Base-by-base conservation (phyloP, 2,329 filamentous ascomycete species). In the Paramyrothecium sp. region DNA sequence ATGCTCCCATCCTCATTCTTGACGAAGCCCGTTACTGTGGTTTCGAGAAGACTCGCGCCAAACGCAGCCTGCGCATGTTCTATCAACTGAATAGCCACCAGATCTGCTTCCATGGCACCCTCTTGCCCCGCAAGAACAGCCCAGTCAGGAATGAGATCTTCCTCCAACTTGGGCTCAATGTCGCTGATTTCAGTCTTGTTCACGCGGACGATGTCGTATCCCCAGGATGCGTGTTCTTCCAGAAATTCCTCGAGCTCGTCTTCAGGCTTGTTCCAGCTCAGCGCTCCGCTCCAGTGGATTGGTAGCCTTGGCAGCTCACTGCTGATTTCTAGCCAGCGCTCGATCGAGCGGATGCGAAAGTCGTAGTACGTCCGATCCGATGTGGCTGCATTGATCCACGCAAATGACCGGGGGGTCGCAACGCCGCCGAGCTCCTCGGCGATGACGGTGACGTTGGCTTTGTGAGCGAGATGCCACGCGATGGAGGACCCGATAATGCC, bases 301-400 rank as follows among this genome's bases (percentile, higher is more conserved):
- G 54, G 49, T 0, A 71, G 60, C 2, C 61, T 64, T 1, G 67
- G 68, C 11, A 71, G 54, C 17, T 62, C 56, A 23, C 58, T 56
- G 21, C 56, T 54, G 38, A 70, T 60, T 34, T 60, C 58, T 23
- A 50, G 58, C 69, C 68, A 72, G 41, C 58, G 59, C 2, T 58
- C 55, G 58, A 72, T 61, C 16, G 69, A 72, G 10, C 67, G 66
- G 13, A 56, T 58, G 21, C 69, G 66, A 34, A 69, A 62, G 30
- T 71, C 64, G 48, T 66, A 70, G 60, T 71, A 71, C 51, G 61
- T 60, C 34, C 58, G 62, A 52, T 71, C 67, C 51, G 55, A 54
- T 44, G 61, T 61, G 51, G 64, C 65, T 34, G 69, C 69, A 41
- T 71, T 72, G 55, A 71, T 63, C 69, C 69, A 72, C 38, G 69